A percentile compares a stretch with the other conserved stretches of the same genome.
Evolutionary conservation across 1,284 basidiomycete genomes (phyloP).

Genomic region (Salmacisia buchloeana): DNA sequence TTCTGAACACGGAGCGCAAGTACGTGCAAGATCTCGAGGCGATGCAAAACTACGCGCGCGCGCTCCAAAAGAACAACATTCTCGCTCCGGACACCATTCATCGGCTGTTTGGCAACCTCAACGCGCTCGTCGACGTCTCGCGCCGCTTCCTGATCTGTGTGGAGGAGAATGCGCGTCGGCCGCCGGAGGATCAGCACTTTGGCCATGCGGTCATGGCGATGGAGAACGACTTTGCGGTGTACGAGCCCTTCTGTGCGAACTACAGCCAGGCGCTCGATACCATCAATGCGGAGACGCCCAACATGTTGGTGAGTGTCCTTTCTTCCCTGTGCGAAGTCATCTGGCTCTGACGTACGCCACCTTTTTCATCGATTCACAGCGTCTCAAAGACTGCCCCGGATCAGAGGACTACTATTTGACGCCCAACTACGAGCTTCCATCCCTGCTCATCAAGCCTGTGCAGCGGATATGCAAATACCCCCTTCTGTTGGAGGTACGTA

Average conservation of each 20-base stretch:
- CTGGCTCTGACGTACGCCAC: background rate
- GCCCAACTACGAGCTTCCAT: conserved; percentile 68
- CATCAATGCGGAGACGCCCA: conserved; percentile 56
- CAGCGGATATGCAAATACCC: conserved; percentile 75
- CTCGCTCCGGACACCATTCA: conserved; percentile 92
- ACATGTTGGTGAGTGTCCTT: conserved; percentile 7
- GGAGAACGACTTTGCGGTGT: conserved; percentile 62
- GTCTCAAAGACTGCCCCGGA: conserved; percentile 31
- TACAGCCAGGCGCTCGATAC: conserved; percentile 67
- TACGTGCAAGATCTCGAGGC: conserved; percentile 97
- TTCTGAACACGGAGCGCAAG: conserved; percentile 90
- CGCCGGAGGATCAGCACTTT: conserved; percentile 61
- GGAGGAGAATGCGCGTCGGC: conserved; percentile 57
- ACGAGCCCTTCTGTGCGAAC: conserved; percentile 97
- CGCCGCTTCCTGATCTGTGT: conserved; percentile 91
- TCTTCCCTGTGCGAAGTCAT: background rate
- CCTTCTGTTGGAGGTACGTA: conserved; percentile 54
- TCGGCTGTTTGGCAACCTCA: conserved; percentile 88
- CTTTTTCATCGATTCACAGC: conserved; percentile 15
- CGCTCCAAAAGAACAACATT: conserved; percentile 69
- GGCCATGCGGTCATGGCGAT: conserved; percentile 47
- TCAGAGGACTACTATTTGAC: conserved; percentile 50
- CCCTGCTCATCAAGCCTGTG: conserved; percentile 71
- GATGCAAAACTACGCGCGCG: conserved; percentile 58
- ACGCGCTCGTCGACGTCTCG: conserved; percentile 93